Base-by-base conservation (phyloP, 139 green algal genomes). In the Medakamo hakoo region DNA sequence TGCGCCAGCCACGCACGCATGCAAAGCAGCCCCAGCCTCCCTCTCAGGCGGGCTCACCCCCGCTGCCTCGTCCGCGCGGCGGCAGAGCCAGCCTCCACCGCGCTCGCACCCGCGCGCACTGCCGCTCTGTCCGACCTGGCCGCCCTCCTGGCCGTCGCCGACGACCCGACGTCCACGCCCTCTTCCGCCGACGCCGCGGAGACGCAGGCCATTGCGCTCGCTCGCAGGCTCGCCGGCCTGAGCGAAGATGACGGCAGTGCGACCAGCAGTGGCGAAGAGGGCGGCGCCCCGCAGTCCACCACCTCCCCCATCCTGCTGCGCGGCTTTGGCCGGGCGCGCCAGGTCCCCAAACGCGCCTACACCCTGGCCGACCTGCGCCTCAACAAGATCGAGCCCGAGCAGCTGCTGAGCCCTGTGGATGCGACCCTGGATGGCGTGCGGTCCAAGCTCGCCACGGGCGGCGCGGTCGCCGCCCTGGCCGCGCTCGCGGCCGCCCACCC, bases 351-450 rank as follows among this genome's bases (percentile, higher is more conserved):
- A 62, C 76, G 82, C 0, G 49, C 70, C 1, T 93, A 91, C 71
- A 82, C 74, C 0, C 68, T 97, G 9, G 78, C 91, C 49, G 90
- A 97, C 69, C 72, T 97, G 21, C 71, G 81, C 21, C 72, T 97
- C 14, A 95, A 97, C 71, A 81, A 86, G 3, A 86, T 96, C 3
- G 84, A 96, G 57, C 61, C 89, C 0, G 66, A 76, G 24, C 72
- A 76, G 58, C 74, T 96, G 25, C 75, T 97, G 25, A 75, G 75
- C 25, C 90, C 90, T 3, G 72, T 68, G 29, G 90, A 97, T 63
- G 76, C 66, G 1, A 89, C 75, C 0, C 78, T 97, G 1, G 74
- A 78, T n/a, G 52, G 27, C 1, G 73, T 92, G n/a, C 70, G 81
- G 14, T 85, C 71, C 26, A 24, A 69, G 1, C 65, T 80, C 30